Percentiles rank a stretch among this genome's conserved stretches.
Evolutionary conservation across 2,329 filamentous ascomycete species (phyloP).

Genomic region (Teratosphaeriaceae sp.): DNA sequence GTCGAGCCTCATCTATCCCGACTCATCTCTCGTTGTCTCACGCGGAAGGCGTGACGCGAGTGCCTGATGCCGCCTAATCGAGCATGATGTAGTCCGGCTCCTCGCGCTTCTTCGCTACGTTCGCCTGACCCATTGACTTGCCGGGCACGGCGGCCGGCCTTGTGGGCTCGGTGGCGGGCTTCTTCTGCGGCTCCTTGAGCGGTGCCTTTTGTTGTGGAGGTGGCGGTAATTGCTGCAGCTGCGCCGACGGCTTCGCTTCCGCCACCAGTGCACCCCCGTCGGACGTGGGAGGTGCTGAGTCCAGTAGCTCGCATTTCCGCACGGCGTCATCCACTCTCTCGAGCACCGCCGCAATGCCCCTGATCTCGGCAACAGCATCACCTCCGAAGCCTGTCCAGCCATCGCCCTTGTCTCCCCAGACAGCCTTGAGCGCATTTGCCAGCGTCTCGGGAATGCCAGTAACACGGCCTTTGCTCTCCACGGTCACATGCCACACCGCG

Average conservation of each 20-base stretch:
- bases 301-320: no score
- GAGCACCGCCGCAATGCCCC: constrained; percentile 31
- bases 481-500: constrained; percentile 30
- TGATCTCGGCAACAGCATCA: constrained; percentile 31
- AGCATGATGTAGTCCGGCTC: constrained; percentile 24
- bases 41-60: no score
- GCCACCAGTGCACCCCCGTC: constrained; percentile 2
- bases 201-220: not conserved
- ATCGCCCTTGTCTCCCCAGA: constrained; percentile 27
- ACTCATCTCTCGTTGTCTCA: no score
- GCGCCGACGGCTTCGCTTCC: no score
- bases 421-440: constrained; percentile 25
- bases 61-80: constrained; percentile 18
- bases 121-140: no score
- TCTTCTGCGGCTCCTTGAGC: constrained; percentile 1
- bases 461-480: constrained; percentile 23
- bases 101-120: constrained; percentile 11
- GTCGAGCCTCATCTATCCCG: not conserved
- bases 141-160: no score
- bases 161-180: not conserved
- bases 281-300: no score
- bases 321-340: constrained; percentile 33
- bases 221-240: not conserved
- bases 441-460: constrained; percentile 20
- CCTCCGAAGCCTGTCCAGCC: constrained; percentile 34